Percentiles rank a stretch among this genome's conserved stretches.
These are phyloP conservation scores for Saccharomyces hybrid DNA, from an alignment of 1,139 yeast genomes.

Conservation along the genomic window DNA sequence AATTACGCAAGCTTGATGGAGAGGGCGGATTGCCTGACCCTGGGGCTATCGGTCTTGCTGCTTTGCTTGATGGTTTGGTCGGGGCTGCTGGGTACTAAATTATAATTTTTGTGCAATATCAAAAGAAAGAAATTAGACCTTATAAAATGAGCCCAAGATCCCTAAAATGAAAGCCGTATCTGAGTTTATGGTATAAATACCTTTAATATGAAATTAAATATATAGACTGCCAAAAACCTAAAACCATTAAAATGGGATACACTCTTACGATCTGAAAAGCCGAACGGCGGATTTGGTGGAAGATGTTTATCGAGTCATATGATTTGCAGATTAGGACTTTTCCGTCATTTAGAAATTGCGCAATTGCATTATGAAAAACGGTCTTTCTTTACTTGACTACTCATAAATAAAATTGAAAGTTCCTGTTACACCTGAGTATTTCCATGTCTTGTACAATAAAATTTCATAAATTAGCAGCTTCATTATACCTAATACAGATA, in stretches of 20 bases:
- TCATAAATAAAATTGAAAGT: not conserved
- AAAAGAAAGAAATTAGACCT: not conserved
- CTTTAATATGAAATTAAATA: not conserved
- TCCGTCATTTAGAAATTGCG: not conserved
- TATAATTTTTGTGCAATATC: not conserved
- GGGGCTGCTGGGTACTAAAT: slow-evolving; percentile 12
- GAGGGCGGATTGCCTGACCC: slow-evolving; percentile 44
- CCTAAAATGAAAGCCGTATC: not conserved
- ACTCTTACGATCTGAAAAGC: not conserved
- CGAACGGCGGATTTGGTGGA: not conserved
- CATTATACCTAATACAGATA: not conserved
- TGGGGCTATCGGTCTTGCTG: slow-evolving; percentile 42
- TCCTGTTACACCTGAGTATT: not conserved
- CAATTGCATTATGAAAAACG: not conserved
- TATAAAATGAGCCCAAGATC: not conserved
- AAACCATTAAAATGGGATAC: not conserved
- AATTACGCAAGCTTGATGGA: slow-evolving; percentile 10
- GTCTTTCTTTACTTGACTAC: not conserved
- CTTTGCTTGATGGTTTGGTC: slow-evolving; percentile 12
- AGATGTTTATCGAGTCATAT: not conserved
- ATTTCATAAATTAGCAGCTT: not conserved
- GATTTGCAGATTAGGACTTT: not conserved
- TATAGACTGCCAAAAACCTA: not conserved
- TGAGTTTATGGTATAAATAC: not conserved
- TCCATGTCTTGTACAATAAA: not conserved